A percentile compares a stretch with the other conserved stretches of the same genome.
Conservation (phyloP, 2,329 filamentous ascomycete species). For the Plectosphaerella cucumerina region DNA sequence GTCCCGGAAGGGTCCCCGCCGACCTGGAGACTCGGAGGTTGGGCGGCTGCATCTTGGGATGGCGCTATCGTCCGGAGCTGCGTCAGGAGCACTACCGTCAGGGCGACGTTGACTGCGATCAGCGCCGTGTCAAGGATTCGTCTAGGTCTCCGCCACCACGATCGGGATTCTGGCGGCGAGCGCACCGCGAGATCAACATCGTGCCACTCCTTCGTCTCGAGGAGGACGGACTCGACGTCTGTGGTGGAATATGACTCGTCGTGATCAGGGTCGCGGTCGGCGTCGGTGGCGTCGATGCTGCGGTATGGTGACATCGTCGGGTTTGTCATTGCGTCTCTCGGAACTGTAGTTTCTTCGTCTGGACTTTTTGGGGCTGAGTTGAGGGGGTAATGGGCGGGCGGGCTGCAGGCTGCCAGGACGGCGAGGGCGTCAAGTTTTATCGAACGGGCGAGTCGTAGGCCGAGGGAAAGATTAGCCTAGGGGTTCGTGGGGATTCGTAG, state of each 20-base stretch:
- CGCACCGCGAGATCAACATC: background rate
- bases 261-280: background rate
- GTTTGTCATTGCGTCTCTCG: too few relatives aligned
- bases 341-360: too few relatives aligned
- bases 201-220: slow-evolving; percentile 11
- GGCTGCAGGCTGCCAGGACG: too few relatives aligned
- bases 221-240: slow-evolving; percentile 8
- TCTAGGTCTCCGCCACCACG: slow-evolving; percentile 1
- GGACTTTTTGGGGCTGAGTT: too few relatives aligned
- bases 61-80: slow-evolving; percentile 10
- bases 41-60: slow-evolving; percentile 1
- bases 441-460: too few relatives aligned
- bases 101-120: slow-evolving; percentile 8
- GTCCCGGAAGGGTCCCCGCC: slow-evolving; percentile 32
- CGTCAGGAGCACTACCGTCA: slow-evolving; percentile 8
- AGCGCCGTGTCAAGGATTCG: slow-evolving; percentile 10
- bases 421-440: too few relatives aligned
- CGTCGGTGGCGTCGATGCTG: too few relatives aligned
- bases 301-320: too few relatives aligned
- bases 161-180: background rate
- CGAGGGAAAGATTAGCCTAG: too few relatives aligned
- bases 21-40: slow-evolving; percentile 16
- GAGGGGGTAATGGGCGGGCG: too few relatives aligned
- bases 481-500: too few relatives aligned
- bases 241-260: slow-evolving; percentile 6